A percentile compares a stretch with the other conserved stretches of the same genome.
Evolutionary conservation across 495 filamentous ascomycete species (phyloP).

Genomic region (Aspergillus olivimuriae): DNA sequence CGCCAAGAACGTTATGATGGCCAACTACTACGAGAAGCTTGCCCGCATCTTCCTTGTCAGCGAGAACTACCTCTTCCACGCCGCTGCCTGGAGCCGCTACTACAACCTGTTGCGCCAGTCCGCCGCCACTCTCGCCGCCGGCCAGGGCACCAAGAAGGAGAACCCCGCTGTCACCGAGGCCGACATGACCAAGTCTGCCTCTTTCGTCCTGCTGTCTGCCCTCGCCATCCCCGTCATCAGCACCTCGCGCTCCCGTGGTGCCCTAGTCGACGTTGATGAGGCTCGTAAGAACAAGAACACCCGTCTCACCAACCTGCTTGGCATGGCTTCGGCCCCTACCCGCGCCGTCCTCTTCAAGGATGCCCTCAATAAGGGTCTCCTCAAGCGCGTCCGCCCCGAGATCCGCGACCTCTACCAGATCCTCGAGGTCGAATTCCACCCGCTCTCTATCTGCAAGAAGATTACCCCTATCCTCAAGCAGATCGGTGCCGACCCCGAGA

Average conservation of each 20-base stretch:
- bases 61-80: conserved; percentile 99
- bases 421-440: conserved; percentile 97
- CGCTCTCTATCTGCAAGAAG: conserved; percentile 97
- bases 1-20: conserved; percentile 99
- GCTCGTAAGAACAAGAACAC: conserved; percentile 98
- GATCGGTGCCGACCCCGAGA: conserved; percentile 90
- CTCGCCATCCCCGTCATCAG: conserved; percentile 98
- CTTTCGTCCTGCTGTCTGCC: conserved; percentile 92
- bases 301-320: conserved; percentile 88
- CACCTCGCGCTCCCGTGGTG: conserved; percentile 91
- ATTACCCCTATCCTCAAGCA: conserved; percentile 92
- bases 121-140: conserved; percentile 73
- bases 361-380: conserved; percentile 85
- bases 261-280: conserved; percentile 93
- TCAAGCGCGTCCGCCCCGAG: conserved; percentile 85
- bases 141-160: conserved; percentile 85
- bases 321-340: conserved; percentile 83
- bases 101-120: conserved; percentile 94
- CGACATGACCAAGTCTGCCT: conserved; percentile 81
- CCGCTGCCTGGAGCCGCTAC: conserved; percentile 92
- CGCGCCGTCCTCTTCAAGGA: conserved; percentile 91
- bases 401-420: conserved; percentile 97
- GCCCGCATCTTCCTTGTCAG: conserved; percentile 97
- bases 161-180: conserved; percentile 84
- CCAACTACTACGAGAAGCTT: conserved; percentile 99